phyloP scores from a whole-genome alignment of 495 filamentous ascomycete species.

The Xylaria cubensis region DNA sequence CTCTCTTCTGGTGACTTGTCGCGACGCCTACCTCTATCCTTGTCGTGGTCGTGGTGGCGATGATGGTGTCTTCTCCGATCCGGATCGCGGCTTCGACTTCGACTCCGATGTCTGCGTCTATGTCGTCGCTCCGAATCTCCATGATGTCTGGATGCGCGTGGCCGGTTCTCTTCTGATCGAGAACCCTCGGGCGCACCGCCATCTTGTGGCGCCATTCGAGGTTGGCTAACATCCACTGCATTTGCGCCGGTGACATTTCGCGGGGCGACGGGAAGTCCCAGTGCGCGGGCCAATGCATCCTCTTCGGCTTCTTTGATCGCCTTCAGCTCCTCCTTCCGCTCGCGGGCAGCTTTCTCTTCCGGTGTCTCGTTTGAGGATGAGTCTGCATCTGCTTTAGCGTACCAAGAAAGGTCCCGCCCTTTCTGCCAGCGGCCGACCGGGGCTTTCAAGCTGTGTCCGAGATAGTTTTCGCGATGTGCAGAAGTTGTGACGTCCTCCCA shows the following conservation, averaged over 20 bases:
- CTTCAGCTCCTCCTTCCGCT: conserved; percentile 79
- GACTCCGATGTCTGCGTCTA: conserved; percentile 45
- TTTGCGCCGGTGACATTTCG: conserved; percentile 58
- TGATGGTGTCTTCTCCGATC: conserved; percentile 31
- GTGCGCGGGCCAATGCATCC: conserved; percentile 81
- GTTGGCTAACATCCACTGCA: conserved; percentile 46
- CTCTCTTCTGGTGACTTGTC: conserved; percentile 31
- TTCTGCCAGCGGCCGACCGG: conserved; percentile 97
- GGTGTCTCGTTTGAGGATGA: conserved; percentile 59
- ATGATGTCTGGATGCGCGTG: conserved; percentile 34
- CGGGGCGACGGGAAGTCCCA: conserved; percentile 75
- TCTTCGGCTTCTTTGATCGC: conserved; percentile 90
- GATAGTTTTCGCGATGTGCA: conserved; percentile 92
- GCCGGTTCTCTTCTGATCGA: conserved; percentile 30
- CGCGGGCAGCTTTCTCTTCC: conserved; percentile 64
- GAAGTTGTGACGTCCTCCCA: conserved; percentile 94
- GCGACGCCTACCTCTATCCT: conserved; percentile 20
- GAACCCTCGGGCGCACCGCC: conserved; percentile 6
- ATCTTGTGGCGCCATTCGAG: conserved; percentile 18
- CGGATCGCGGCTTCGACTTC: conserved; percentile 40
- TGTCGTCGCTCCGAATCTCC: conserved; percentile 45
- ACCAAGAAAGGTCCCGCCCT: conserved; percentile 86
- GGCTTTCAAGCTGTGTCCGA: conserved; percentile 95
- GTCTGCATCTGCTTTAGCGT: conserved; percentile 72
- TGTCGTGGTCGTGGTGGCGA: conserved; percentile 15